phyloP scores from a whole-genome alignment of 345 rosid genomes.

The Murraya paniculata region DNA sequence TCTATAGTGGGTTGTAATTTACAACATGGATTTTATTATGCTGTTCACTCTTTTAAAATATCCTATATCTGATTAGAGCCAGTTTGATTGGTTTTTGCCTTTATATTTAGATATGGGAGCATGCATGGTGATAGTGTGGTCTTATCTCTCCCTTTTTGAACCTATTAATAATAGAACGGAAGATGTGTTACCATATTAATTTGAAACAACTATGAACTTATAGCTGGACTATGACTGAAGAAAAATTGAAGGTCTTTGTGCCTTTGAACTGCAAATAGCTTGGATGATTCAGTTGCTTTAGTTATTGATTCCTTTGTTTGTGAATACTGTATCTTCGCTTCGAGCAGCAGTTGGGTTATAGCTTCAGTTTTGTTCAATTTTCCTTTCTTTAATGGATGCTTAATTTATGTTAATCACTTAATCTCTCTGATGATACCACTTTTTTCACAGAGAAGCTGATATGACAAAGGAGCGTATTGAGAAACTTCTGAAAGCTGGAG shows the following conservation, averaged over 20 bases:
- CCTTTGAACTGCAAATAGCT: neutral
- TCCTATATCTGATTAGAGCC: neutral
- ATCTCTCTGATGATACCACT: slow-evolving; percentile 13
- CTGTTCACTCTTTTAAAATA: neutral
- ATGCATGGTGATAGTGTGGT: neutral
- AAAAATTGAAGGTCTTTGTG: neutral
- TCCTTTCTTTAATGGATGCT: neutral
- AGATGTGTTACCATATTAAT: neutral
- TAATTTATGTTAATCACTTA: neutral
- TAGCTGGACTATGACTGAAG: neutral
- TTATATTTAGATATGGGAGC: neutral
- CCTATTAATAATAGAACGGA: neutral
- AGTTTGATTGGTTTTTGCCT: neutral
- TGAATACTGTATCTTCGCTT: neutral
- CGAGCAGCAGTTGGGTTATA: neutral
- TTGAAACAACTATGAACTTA: neutral
- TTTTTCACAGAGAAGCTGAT: slow-evolving; percentile 78
- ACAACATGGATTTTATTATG: neutral
- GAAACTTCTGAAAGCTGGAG: slow-evolving; percentile 92
- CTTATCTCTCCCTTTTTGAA: neutral
- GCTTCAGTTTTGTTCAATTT: neutral
- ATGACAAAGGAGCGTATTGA: slow-evolving; percentile 95
- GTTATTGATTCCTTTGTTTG: neutral
- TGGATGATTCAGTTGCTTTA: neutral
- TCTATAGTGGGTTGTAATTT: neutral